Evolutionary conservation across 2,329 filamentous ascomycete genomes (phyloP), one percentile per base, ranked within the genome.

Genomic region (Gaeumannomyces sp.): DNA sequence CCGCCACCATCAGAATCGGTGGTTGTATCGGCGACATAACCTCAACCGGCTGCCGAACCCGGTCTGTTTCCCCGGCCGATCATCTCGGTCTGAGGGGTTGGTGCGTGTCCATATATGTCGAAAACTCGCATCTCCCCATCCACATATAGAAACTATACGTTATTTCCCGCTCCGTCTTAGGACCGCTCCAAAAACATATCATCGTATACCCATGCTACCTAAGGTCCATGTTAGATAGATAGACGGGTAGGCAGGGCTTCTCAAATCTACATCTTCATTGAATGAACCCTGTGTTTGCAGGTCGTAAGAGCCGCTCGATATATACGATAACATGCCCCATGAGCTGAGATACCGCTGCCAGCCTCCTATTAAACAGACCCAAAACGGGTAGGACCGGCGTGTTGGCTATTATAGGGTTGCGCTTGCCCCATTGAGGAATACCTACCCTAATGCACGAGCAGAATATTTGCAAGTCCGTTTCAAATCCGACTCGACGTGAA

Each of bases 1-100:
- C 70, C 76, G 8, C 71, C 69, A n/a, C 62, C 70, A 27, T 22
- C 62, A 38, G 45, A 10, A 53, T 4, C 45, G 3, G 27, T 19
- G 19, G 45, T 3, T 57, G 19, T 1, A 33, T 28, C 50, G 5
- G 45, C 10, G 19, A 19, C 50, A 63, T 57, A 7, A 25, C 22
- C 50, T 29, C 3, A 14, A 28, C 50, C 19, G 29, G 16, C 27
- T 28, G 7, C 22, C 45, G 16, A 22, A 50, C 19, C 5, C n/a
- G 45, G 8, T n/a, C 22, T n/a, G 19, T 38, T 38, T 14, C 35
- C 13, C 3, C 5, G 35, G 35, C 13, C 14, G 2, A 16, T 45
- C 19, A 16, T 45, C 38, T 19, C 38, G 38, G 5, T 19, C 16
- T 19, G 27, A 29, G 57, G n/a, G 57, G 6, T 29, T 28, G 13